Evolutionary conservation across 129 eudicot genomes (phyloP), one percentile per base, ranked within the genome.

Genomic region (Flaveria robusta): DNA sequence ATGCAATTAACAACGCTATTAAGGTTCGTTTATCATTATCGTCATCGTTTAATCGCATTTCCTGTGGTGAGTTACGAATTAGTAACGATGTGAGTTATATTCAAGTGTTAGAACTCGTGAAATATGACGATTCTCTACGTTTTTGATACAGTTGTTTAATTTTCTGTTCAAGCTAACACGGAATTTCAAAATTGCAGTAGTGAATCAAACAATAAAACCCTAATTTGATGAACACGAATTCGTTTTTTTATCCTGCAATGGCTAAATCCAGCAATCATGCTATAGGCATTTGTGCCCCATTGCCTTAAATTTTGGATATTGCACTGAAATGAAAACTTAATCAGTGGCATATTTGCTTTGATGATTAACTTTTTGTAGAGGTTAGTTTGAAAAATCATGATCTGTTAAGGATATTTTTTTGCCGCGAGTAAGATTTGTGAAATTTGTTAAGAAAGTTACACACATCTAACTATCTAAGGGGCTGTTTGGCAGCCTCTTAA

Each of bases 1-100:
- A 81, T 74, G 80, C 98, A 9, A 79, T 90, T 58, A 90, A 93
- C 74, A 82, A 80, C 42, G 96, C 98, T 52, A 79, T 90, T 58
- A 93, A 93, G 98, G 98, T 88, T 59, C 2, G 31, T 24, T 37
- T 42, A 52, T 67, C 39, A 4, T 31, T 7, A 31, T 6, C 5
- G 4, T 54, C 43, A 50, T 34, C 1, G 31, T 60, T 29, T 31
- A 14, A 73, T 43, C 58, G 41, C 16, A 41, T 23, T 72, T 1
- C 15, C 55, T 15, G 16, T 31, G 37, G 3, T 31, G 37, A 50
- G 59, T 52, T 52, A 3, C 24, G 16, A 51, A 50, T 70, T 19
- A 50, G 7, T 16, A 16, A 18, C 27, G 47, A 12, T 71, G 47
- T 13, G 51, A 54, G 20, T 72, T 31, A 47, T 18, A 0, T 24